These are phyloP conservation scores for Plasmodium gallinaceum DNA, from an alignment of 169 alveolate species.

Conservation along the genomic window DNA sequence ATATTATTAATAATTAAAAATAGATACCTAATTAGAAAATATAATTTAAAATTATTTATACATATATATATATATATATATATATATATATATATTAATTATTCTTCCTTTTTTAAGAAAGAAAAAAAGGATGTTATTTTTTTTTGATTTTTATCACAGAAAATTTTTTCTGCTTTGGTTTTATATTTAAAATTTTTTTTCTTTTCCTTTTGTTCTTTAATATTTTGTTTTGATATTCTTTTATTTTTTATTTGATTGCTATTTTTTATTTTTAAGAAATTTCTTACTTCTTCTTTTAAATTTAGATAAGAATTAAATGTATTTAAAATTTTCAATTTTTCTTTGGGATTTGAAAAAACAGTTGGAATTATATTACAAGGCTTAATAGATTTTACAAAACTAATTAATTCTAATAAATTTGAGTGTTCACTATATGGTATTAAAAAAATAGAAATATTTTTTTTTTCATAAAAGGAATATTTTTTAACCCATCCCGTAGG, in stretches of 20 bases:
- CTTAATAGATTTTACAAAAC: slow-evolving; percentile 56
- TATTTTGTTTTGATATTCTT: slow-evolving; percentile 12
- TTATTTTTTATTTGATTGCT: slow-evolving; percentile 20
- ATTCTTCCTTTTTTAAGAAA: slow-evolving; percentile 25
- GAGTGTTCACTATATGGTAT: slow-evolving; percentile 78
- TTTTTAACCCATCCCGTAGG: slow-evolving; percentile 78
- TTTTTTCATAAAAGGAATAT: slow-evolving; percentile 46
- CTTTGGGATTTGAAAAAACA: slow-evolving; percentile 51
- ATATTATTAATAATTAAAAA: no score
- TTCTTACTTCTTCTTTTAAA: slow-evolving; percentile 23
- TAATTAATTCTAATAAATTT: slow-evolving; percentile 40
- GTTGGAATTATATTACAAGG: slow-evolving; percentile 75
- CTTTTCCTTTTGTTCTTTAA: neutral
- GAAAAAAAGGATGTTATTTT: slow-evolving; percentile 59
- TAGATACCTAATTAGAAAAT: no score
- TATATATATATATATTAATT: neutral
- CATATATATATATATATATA: slow-evolving; percentile 8
- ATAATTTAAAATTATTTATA: neutral
- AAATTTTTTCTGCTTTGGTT: slow-evolving; percentile 18
- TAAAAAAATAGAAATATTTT: slow-evolving; percentile 55
- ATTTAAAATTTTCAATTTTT: slow-evolving; percentile 31
- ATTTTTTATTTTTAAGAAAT: slow-evolving; percentile 34
- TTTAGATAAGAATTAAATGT: slow-evolving; percentile 47
- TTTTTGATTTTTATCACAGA: slow-evolving; percentile 27
- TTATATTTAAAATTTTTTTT: slow-evolving; percentile 8